These are phyloP conservation scores for Phytopythium kandeliae DNA, from an alignment of 352 stramenopile genomes.

Conservation along the genomic window DNA sequence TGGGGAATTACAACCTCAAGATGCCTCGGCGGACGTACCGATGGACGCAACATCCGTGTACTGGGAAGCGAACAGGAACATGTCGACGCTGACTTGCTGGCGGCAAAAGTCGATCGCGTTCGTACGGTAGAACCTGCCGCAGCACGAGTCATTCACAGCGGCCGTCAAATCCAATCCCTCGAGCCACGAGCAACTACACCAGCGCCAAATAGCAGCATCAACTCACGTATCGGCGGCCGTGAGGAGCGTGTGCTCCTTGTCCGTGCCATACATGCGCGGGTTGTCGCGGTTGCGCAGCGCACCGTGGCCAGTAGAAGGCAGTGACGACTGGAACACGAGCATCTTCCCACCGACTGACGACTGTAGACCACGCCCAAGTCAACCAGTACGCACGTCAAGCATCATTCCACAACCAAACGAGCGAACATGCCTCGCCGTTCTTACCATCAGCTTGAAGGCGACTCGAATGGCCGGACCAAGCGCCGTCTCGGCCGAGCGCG, in stretches of 20 bases:
- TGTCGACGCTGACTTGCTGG: constrained; percentile 99
- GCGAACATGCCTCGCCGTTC: constrained; percentile 16
- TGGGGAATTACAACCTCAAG: not conserved
- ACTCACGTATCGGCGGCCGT: constrained; percentile 79
- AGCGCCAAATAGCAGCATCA: not conserved
- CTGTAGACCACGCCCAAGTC: constrained; percentile 20
- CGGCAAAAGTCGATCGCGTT: constrained; percentile 96
- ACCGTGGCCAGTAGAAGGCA: constrained; percentile 73
- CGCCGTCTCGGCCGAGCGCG: constrained; percentile 68
- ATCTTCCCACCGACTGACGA: constrained; percentile 86
- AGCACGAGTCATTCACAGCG: not conserved
- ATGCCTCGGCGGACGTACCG: constrained; percentile 23
- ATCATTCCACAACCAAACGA: constrained; percentile 14
- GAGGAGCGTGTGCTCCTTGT: constrained; percentile 90
- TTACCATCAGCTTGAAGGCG: constrained; percentile 97
- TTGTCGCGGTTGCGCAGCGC: constrained; percentile 83
- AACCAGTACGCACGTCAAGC: constrained; percentile 12
- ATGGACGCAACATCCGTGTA: constrained; percentile 97
- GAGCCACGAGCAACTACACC: not conserved
- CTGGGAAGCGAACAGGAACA: constrained; percentile 94
- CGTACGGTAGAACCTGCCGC: constrained; percentile 82
- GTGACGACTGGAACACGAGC: constrained; percentile 84
- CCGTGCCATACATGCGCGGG: constrained; percentile 68
- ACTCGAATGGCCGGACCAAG: constrained; percentile 90
- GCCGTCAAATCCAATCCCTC: not conserved